Conservation (phyloP, 2,329 filamentous ascomycete species). For the Chalara sp. region DNA sequence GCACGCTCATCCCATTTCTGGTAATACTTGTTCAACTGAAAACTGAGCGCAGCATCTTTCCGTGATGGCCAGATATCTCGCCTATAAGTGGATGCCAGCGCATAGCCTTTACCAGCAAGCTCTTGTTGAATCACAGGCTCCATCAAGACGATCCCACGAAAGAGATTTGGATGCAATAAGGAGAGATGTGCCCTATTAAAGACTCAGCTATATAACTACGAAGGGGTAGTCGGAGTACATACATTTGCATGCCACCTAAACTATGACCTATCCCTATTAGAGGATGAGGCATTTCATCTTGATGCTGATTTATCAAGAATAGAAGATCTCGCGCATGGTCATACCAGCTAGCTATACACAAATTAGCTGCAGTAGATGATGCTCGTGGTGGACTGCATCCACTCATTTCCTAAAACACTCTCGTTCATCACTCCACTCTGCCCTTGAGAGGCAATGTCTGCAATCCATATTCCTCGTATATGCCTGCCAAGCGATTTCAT, state of each 20-base stretch:
- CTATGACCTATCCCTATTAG: neutral
- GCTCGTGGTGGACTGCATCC: slow-evolving; percentile 38
- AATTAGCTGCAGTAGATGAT: neutral
- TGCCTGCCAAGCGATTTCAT: slow-evolving; percentile 52
- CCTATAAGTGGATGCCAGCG: slow-evolving; percentile 58
- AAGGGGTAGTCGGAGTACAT: slow-evolving; percentile 38
- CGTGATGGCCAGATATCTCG: slow-evolving; percentile 77
- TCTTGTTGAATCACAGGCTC: slow-evolving; percentile 67
- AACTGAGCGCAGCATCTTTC: slow-evolving; percentile 55
- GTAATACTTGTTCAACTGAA: slow-evolving; percentile 68
- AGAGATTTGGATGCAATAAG: slow-evolving; percentile 70
- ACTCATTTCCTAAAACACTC: slow-evolving; percentile 70
- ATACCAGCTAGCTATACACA: slow-evolving; percentile 2
- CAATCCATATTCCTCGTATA: slow-evolving; percentile 80
- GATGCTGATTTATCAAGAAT: neutral
- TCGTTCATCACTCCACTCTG: slow-evolving; percentile 72
- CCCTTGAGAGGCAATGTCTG: slow-evolving; percentile 78
- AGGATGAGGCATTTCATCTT: neutral
- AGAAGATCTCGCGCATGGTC: neutral
- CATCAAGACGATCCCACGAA: slow-evolving; percentile 66
- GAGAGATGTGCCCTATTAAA: slow-evolving; percentile 47
- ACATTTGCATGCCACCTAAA: slow-evolving; percentile 44
- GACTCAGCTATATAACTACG: neutral
- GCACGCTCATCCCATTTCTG: slow-evolving; percentile 76
- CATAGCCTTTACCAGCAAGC: slow-evolving; percentile 31